Evolutionary conservation across 2,329 filamentous ascomycete species (phyloP).

Genomic region (Grosmannia serpens): DNA sequence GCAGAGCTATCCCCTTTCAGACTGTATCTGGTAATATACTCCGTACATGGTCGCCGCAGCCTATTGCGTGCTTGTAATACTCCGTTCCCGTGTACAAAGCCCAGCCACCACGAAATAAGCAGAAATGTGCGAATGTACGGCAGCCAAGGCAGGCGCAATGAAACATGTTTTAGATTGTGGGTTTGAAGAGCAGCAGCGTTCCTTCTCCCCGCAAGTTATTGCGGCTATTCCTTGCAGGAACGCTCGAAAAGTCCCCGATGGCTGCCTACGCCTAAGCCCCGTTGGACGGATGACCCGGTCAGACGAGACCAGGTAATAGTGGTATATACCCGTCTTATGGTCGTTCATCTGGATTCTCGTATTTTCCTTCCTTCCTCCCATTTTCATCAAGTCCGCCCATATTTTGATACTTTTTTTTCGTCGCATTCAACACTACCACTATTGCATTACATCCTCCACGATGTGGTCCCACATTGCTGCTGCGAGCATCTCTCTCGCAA

Average conservation of each 20-base stretch:
- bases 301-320: neutral
- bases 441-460: neutral
- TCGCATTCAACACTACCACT: neutral
- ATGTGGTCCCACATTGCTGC: constrained; percentile 5
- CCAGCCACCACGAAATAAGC: neutral
- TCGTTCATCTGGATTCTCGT: neutral
- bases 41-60: too few species aligned
- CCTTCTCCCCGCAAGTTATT: too few species aligned
- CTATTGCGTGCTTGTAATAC: too few species aligned
- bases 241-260: neutral
- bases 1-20: neutral
- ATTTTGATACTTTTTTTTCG: neutral
- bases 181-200: neutral
- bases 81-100: too few species aligned
- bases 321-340: neutral
- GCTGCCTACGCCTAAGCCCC: neutral
- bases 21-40: neutral
- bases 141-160: neutral
- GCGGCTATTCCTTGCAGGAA: neutral
- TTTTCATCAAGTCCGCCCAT: neutral
- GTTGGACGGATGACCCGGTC: neutral
- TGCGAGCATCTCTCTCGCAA: constrained; percentile 7
- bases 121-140: neutral
- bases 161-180: neutral
- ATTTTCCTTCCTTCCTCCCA: neutral